Percentiles rank a stretch among this genome's conserved stretches.
These are phyloP conservation scores for Candida tropicalis DNA, from an alignment of 1,139 yeast species.

Conservation along the genomic window DNA sequence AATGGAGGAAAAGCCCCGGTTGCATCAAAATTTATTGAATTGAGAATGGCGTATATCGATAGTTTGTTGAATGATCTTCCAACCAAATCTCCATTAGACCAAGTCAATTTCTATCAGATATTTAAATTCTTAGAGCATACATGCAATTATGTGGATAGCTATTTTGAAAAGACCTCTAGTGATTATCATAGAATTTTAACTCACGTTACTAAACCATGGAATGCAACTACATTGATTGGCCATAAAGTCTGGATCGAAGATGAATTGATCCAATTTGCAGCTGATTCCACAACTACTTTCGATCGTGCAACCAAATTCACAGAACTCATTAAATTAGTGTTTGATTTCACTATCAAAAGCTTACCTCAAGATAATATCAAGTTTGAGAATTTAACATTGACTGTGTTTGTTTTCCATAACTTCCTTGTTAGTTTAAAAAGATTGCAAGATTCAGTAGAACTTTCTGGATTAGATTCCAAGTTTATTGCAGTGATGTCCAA, in stretches of 20 bases:
- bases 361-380: slow-evolving; percentile 6
- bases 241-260: slow-evolving; percentile 33
- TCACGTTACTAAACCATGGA: slow-evolving; percentile 30
- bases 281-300: background rate
- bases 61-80: slow-evolving; percentile 17
- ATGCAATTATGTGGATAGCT: slow-evolving; percentile 27
- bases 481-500: slow-evolving; percentile 10
- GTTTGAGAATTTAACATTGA: slow-evolving; percentile 13
- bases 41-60: slow-evolving; percentile 27
- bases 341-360: slow-evolving; percentile 13
- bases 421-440: slow-evolving; percentile 26
- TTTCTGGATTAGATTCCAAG: slow-evolving; percentile 10
- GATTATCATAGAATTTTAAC: slow-evolving; percentile 24
- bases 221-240: slow-evolving; percentile 30
- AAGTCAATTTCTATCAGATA: slow-evolving; percentile 30
- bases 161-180: slow-evolving; percentile 25
- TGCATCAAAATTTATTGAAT: slow-evolving; percentile 26
- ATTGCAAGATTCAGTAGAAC: slow-evolving; percentile 11
- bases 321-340: slow-evolving; percentile 10
- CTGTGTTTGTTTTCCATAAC: slow-evolving; percentile 24
- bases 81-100: slow-evolving; percentile 3
- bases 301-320: slow-evolving; percentile 4
- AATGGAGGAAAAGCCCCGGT: slow-evolving; percentile 21
- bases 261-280: slow-evolving; percentile 18
- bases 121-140: slow-evolving; percentile 41